Evolutionary conservation across 23 red algal genomes (phyloP).

Genomic region (Gracilaria gracilis): DNA sequence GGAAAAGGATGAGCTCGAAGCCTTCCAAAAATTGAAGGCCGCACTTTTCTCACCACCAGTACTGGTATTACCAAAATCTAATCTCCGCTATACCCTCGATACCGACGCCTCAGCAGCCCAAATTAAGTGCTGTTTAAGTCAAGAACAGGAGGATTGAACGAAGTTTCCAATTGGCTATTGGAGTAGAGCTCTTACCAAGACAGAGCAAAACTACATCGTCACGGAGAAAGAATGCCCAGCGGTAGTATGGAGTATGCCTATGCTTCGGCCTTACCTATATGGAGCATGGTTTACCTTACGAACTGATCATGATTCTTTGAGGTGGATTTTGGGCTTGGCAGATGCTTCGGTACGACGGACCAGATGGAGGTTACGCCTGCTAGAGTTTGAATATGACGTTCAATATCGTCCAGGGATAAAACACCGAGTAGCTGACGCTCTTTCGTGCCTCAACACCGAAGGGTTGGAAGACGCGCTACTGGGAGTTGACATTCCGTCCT

Average conservation of each 20-base stretch:
- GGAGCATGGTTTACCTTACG: neutral
- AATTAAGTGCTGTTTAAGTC: constrained; percentile 14
- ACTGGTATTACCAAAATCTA: neutral
- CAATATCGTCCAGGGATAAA: neutral
- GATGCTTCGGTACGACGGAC: neutral
- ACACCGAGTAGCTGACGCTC: neutral
- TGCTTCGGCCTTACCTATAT: no score
- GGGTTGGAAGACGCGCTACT: neutral
- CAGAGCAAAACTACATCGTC: neutral
- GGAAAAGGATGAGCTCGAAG: constrained; percentile 3
- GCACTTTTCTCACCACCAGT: neutral
- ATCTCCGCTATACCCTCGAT: neutral
- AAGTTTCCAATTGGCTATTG: constrained; percentile 43
- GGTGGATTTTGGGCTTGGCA: constrained; percentile 21
- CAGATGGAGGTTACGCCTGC: neutral
- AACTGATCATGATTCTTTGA: constrained; percentile 1
- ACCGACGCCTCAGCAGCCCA: constrained; percentile 19
- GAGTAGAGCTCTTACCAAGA: neutral
- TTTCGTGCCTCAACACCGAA: neutral
- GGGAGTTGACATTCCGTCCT: neutral
- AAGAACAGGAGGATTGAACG: neutral
- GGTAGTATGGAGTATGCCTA: no score
- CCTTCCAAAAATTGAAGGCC: constrained; percentile 25
- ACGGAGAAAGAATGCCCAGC: no score
- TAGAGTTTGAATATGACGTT: constrained; percentile 15